Conservation (phyloP, 768 basidiomycete genomes). For the Kwoniella europaea region DNA sequence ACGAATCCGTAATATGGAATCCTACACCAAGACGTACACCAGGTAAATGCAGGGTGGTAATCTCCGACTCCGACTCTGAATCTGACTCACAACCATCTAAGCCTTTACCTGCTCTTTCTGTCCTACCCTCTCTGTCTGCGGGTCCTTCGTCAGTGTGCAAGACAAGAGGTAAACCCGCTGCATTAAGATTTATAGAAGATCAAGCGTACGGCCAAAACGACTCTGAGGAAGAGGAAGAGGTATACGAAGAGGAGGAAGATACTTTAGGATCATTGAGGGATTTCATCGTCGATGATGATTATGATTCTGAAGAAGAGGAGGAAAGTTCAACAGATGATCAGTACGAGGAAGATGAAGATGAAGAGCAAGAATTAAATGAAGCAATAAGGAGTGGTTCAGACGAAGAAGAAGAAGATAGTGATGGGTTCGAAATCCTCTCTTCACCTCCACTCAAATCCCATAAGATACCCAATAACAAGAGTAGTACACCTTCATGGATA, state of each 20-base stretch:
- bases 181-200: slow-evolving; percentile 7
- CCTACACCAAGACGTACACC: slow-evolving; percentile 10
- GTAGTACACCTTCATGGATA: slow-evolving; percentile 7
- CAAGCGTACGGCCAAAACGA: slow-evolving; percentile 8
- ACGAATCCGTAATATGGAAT: slow-evolving; percentile 7
- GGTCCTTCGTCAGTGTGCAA: not conserved
- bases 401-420: slow-evolving; percentile 10
- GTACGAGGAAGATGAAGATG: not conserved
- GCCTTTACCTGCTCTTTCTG: no score
- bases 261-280: slow-evolving; percentile 40
- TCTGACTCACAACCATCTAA: no score
- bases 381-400: slow-evolving; percentile 2
- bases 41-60: not conserved
- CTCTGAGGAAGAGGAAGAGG: slow-evolving; percentile 23
- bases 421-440: slow-evolving; percentile 28
- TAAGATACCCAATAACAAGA: slow-evolving; percentile 2
- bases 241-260: slow-evolving; percentile 33
- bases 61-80: slow-evolving; percentile 19
- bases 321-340: not conserved
- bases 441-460: slow-evolving; percentile 10
- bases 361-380: not conserved
- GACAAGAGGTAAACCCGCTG: slow-evolving; percentile 7
- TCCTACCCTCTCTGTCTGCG: no score
- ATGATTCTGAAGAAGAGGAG: slow-evolving; percentile 24
- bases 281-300: slow-evolving; percentile 54